Percentiles rank a stretch among this genome's conserved stretches.
Evolutionary conservation across 2,329 filamentous ascomycete species (phyloP).

Genomic region (Fusarium nygamai): DNA sequence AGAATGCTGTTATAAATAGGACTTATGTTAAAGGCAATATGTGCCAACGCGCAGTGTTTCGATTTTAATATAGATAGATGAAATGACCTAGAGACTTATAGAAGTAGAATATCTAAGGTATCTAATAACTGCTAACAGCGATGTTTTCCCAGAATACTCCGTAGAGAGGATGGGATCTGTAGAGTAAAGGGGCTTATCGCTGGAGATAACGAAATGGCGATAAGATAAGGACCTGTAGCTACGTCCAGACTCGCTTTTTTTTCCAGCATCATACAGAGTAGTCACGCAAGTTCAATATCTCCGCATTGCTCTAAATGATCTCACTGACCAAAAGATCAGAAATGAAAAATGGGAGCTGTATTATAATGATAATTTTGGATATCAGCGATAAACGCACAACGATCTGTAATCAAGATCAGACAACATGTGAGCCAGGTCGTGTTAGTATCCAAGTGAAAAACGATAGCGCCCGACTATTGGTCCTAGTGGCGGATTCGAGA

Average conservation of each 20-base stretch:
- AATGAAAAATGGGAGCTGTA: background rate
- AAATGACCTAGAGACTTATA: too few relatives aligned
- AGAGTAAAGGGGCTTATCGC: background rate
- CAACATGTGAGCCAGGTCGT: background rate
- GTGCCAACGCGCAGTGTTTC: fast-evolving
- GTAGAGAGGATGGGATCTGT: background rate
- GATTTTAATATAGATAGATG: background rate
- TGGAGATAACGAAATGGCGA: background rate
- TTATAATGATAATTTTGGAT: background rate
- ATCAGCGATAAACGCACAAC: background rate
- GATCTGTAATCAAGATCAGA: background rate
- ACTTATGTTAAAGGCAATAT: background rate
- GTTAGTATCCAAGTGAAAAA: background rate
- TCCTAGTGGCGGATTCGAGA: background rate
- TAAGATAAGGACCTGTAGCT: background rate
- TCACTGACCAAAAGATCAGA: background rate
- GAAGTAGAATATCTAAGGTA: background rate
- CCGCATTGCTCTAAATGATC: fast-evolving
- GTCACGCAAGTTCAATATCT: background rate
- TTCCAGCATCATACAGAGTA: background rate
- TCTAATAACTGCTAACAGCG: too few relatives aligned
- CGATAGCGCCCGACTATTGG: background rate
- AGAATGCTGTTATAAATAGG: too few relatives aligned
- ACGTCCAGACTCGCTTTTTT: background rate
- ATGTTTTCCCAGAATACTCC: fast-evolving